Evolutionary conservation across 177 flowering plant species (phyloP).

Genomic region (Tripterygium wilfordii): DNA sequence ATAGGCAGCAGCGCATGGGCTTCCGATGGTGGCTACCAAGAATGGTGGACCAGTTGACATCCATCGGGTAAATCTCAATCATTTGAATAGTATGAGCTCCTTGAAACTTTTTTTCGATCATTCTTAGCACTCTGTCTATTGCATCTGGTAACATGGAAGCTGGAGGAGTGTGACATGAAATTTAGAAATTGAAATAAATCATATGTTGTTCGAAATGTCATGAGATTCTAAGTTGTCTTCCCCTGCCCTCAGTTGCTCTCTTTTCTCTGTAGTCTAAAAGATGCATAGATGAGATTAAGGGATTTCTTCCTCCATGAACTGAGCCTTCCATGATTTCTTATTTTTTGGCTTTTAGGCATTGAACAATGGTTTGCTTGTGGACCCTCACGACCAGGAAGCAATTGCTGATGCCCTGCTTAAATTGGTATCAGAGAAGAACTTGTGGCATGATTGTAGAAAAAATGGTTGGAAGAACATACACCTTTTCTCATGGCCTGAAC

Average conservation of each 20-base stretch:
- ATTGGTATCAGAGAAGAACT: conserved; percentile 83
- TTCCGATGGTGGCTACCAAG: conserved; percentile 97
- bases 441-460: conserved; percentile 79
- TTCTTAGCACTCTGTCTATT: not conserved
- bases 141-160: too few species aligned
- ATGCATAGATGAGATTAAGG: too few species aligned
- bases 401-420: conserved; percentile 85
- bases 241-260: too few species aligned
- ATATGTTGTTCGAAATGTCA: too few species aligned
- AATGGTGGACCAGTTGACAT: conserved; percentile 99
- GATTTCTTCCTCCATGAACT: too few species aligned
- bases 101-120: not conserved
- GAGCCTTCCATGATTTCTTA: not conserved
- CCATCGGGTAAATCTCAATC: conserved; percentile 49
- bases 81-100: not conserved
- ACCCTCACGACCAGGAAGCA: conserved; percentile 82
- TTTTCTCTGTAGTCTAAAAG: too few species aligned
- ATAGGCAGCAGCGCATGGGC: conserved; percentile 98
- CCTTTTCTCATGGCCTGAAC: conserved; percentile 98
- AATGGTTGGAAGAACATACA: conserved; percentile 95
- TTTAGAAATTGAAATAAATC: too few species aligned
- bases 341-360: conserved; percentile 45
- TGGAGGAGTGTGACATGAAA: too few species aligned
- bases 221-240: too few species aligned
- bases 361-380: conserved; percentile 89